These are phyloP conservation scores for Lachancea fermentati DNA, from an alignment of 805 yeast species.

Conservation along the genomic window DNA sequence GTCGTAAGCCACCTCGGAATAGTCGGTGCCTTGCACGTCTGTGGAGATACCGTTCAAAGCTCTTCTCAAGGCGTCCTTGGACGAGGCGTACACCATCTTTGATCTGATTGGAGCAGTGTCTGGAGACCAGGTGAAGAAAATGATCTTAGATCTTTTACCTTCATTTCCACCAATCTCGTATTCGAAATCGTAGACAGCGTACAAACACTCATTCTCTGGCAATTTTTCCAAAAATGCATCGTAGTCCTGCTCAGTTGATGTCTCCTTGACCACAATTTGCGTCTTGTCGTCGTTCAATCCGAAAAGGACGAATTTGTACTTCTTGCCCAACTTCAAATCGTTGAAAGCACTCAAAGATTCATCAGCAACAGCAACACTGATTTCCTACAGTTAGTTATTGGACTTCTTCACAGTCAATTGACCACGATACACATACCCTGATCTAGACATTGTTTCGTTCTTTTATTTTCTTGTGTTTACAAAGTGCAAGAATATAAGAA, in stretches of 20 bases:
- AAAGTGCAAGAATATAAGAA: conserved; percentile 1
- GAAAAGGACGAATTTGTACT: conserved; percentile 76
- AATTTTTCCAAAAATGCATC: conserved; percentile 81
- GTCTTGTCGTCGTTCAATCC: conserved; percentile 81
- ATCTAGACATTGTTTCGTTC: conserved; percentile 29
- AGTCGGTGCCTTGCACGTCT: conserved; percentile 97
- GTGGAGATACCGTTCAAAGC: conserved; percentile 91
- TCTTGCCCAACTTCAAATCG: conserved; percentile 91
- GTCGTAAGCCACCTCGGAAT: conserved; percentile 93
- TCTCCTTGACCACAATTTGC: conserved; percentile 82
- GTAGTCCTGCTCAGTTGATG: conserved; percentile 69
- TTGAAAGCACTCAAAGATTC: conserved; percentile 92
- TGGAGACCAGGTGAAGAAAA: conserved; percentile 89
- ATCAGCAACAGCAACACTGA: conserved; percentile 77
- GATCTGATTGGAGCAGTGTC: conserved; percentile 93
- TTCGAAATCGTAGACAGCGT: conserved; percentile 95
- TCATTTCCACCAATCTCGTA: conserved; percentile 85
- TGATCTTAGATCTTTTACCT: conserved; percentile 82
- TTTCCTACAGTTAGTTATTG: conserved; percentile 5
- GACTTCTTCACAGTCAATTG: not conserved
- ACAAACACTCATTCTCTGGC: conserved; percentile 94
- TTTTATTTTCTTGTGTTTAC: not conserved
- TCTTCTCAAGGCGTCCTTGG: conserved; percentile 96
- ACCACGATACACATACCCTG: conserved; percentile 29
- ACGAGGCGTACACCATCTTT: conserved; percentile 98